Evolutionary conservation across 2,329 filamentous ascomycete genomes (phyloP), one percentile per base, ranked within the genome.

Genomic region (Colletotrichum sublineola): DNA sequence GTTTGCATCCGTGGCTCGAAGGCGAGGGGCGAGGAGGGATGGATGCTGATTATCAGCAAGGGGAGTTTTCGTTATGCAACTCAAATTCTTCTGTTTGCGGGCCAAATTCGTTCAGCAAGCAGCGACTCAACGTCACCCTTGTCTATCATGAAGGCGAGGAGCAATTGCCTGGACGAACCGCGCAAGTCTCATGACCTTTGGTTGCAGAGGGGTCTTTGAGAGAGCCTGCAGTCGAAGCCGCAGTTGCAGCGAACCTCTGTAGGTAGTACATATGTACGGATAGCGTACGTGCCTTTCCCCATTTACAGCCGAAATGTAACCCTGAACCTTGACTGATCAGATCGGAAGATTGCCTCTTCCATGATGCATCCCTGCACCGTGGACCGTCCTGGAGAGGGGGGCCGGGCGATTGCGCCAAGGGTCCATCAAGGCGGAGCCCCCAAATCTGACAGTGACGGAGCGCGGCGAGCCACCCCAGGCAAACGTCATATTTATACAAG

Each of bases 401-500:
- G 65, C 68, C 46, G 69, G 65, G 65, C 58, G 60, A 72, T 68
- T 36, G 31, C 46, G 65, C 44, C 69, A 44, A 72, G 66, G 69
- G 69, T 72, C 46, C 65, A 48, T 55, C 15, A 38, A 53, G 44
- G 60, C 68, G 65, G 65, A 72, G 69, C 8, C 33, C 36, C 33
- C 44, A 53, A 68, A 63, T 72, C 69, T 63, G 69, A 72, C 69
- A 68, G 69, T 64, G 60, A 68, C 52, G 68, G 46, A 33, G 42
- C 29, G 65, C 12, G 5, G 64, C 63, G 46, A 61, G 44, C 67
- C 53, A 72, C 53, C 36, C 42, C 50, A 64, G 69, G 69, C 69
- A 60, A 63, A 68, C 69, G 69, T 72, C 69, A 72, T 72, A 55
- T 60, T 72, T 65, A 72, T 72, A 55, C 65, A 72, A 44, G 52